Base-by-base conservation (phyloP, 768 basidiomycete genomes). In the Russula vinacea region DNA sequence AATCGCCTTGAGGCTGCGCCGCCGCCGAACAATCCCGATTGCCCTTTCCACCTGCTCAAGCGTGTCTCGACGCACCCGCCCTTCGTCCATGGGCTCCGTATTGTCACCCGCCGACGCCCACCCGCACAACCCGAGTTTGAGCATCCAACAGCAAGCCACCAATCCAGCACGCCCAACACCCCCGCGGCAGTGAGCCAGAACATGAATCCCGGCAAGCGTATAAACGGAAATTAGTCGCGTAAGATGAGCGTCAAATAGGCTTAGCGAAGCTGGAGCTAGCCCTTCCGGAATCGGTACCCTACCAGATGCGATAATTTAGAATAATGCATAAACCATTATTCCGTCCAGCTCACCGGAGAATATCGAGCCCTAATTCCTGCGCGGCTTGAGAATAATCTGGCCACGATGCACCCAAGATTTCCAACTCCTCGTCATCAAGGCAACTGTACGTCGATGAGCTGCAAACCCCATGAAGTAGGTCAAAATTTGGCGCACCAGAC, bases 101-200 rank as follows among this genome's bases (percentile, higher is more conserved):
- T 57, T 35, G 24, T 65, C 58, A 35, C 63, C 45, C 42, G 56
- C 69, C 33, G 78, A 76, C 60, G 82, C 76, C 86, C 84, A 90
- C 32, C 85, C 90, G 70, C 83, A 95, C n/a, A 97, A 80, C 5
- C 94, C 95, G 66, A 97, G 85, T 73, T 91, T 92, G 63, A 96
- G 80, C 73, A 91, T 81, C 95, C 95, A 98, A 70, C 90, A 93
- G 68, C 89, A 92, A 2, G 94, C 94, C 51, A 98, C 80, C 29
- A 98, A 80, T 1, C 95, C 96, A 0, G 95, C 96, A 19, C 95
- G 84, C 3, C 95, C 95, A 8, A 98, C 89, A 4, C 96, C 96
- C 17, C 95, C 95, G 19, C 95, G 84, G 73, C 96, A 98, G 70
- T 98, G 96, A 14, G 89, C 89, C 13, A 96, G 81, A 10, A 94